A percentile compares a stretch with the other conserved stretches of the same genome.
These are phyloP conservation scores for Meyerozyma sp. DNA, from an alignment of 1,139 yeast genomes.

Conservation along the genomic window DNA sequence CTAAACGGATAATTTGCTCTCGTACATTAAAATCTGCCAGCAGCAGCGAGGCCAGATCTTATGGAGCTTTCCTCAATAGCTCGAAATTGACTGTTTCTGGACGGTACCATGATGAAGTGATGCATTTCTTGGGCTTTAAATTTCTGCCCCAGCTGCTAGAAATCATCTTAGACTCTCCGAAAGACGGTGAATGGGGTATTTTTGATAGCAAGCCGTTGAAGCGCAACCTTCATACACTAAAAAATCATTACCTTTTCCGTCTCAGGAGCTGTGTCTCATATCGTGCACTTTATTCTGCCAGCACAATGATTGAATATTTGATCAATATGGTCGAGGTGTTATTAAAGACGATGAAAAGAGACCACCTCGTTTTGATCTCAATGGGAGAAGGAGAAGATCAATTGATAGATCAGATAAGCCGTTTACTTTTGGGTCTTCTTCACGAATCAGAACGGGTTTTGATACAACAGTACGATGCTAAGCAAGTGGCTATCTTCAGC, in stretches of 20 bases:
- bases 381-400: not conserved
- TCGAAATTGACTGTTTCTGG: conserved; percentile 40
- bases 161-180: not conserved
- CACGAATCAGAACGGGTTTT: not conserved
- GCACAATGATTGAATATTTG: not conserved
- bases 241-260: not conserved
- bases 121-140: conserved; percentile 31
- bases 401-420: not conserved
- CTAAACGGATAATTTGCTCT: conserved; percentile 18
- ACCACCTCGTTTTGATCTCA: not conserved
- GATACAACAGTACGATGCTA: not conserved
- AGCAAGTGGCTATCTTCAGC: not conserved
- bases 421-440: not conserved
- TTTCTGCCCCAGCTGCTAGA: not conserved
- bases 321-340: not conserved
- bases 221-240: not conserved
- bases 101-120: conserved; percentile 3
- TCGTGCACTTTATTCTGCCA: not conserved
- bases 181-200: not conserved
- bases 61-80: conserved; percentile 57
- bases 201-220: not conserved
- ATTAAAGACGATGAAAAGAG: not conserved
- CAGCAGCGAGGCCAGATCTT: conserved; percentile 39
- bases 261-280: not conserved
- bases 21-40: conserved; percentile 14